Conservation (phyloP, 208 protist species). For the Trypanosoma avium region DNA sequence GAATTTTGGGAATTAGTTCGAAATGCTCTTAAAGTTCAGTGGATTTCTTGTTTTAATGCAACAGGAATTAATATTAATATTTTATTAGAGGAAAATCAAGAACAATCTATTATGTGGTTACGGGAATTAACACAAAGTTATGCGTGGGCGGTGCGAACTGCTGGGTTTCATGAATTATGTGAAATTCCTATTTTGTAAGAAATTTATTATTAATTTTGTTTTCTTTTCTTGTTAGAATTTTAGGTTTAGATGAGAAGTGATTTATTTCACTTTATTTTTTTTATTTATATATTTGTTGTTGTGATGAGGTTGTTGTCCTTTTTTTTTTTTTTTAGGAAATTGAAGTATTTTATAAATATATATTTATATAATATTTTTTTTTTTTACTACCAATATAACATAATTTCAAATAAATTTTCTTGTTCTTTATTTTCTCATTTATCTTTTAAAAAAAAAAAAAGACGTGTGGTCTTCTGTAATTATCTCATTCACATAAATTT, state of each 20-base stretch:
- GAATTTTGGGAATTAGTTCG: slow-evolving; percentile 42
- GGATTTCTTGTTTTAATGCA: slow-evolving; percentile 11
- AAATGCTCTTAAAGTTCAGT: slow-evolving; percentile 32
- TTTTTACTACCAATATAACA: neutral
- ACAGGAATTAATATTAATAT: neutral
- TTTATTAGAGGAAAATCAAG: neutral
- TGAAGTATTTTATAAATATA: neutral
- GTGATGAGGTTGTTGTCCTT: too few species aligned
- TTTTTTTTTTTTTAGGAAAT: slow-evolving; percentile 7
- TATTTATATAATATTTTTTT: neutral
- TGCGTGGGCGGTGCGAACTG: slow-evolving; percentile 52
- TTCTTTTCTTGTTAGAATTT: neutral
- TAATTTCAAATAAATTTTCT: too few species aligned
- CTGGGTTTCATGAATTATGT: slow-evolving; percentile 38
- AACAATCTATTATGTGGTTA: slow-evolving; percentile 9
- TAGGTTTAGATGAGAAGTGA: neutral
- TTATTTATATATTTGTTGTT: too few species aligned
- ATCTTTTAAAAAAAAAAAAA: slow-evolving; percentile 1
- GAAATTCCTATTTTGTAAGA: slow-evolving; percentile 27
- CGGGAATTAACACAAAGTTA: slow-evolving; percentile 46
- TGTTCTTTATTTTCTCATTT: too few species aligned
- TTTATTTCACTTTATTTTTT: slow-evolving; percentile 7
- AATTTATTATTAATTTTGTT: neutral
- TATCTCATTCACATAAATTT: too few species aligned
- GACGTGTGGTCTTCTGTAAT: neutral